Conservation (phyloP, 306 rosid genomes). For the Pterocarpus santalinus region DNA sequence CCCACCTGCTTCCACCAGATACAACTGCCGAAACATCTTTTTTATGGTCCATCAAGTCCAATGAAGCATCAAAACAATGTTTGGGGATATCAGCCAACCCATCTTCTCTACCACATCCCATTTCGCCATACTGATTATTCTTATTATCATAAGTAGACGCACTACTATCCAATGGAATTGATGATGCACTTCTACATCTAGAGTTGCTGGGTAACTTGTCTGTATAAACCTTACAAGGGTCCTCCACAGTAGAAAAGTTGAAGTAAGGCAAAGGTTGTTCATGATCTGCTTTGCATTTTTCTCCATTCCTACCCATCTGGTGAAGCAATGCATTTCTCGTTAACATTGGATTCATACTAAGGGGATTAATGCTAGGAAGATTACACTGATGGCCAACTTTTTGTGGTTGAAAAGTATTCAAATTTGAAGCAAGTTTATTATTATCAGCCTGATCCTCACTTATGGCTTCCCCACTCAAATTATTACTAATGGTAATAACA, state of each 20-base stretch:
- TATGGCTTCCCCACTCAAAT: slow-evolving; percentile 48
- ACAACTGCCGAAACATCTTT: slow-evolving; percentile 47
- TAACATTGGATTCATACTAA: slow-evolving; percentile 84
- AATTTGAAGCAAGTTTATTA: slow-evolving; percentile 48
- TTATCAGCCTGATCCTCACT: slow-evolving; percentile 52
- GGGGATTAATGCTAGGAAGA: slow-evolving; percentile 70
- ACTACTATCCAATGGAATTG: slow-evolving; percentile 46
- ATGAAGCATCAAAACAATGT: slow-evolving; percentile 48
- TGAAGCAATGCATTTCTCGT: slow-evolving; percentile 61
- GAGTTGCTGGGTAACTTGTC: slow-evolving; percentile 55
- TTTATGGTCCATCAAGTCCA: slow-evolving; percentile 48
- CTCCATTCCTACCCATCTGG: slow-evolving; percentile 54
- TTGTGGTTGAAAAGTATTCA: slow-evolving; percentile 49
- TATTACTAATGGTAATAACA: slow-evolving; percentile 42
- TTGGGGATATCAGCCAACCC: slow-evolving; percentile 49
- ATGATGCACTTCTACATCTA: slow-evolving; percentile 42
- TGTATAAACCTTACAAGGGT: slow-evolving; percentile 74
- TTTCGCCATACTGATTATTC: slow-evolving; percentile 49
- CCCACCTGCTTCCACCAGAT: slow-evolving; percentile 95
- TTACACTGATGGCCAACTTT: slow-evolving; percentile 54
- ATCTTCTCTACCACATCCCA: slow-evolving; percentile 48
- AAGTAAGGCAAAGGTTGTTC: slow-evolving; percentile 63
- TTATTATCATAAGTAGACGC: slow-evolving; percentile 48
- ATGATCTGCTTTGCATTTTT: slow-evolving; percentile 45
- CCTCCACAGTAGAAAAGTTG: slow-evolving; percentile 77